Percentiles rank a stretch among this genome's conserved stretches.
phyloP scores from a whole-genome alignment of 2,329 filamentous ascomycete genomes.

The Graphiopsis chlorocephala region DNA sequence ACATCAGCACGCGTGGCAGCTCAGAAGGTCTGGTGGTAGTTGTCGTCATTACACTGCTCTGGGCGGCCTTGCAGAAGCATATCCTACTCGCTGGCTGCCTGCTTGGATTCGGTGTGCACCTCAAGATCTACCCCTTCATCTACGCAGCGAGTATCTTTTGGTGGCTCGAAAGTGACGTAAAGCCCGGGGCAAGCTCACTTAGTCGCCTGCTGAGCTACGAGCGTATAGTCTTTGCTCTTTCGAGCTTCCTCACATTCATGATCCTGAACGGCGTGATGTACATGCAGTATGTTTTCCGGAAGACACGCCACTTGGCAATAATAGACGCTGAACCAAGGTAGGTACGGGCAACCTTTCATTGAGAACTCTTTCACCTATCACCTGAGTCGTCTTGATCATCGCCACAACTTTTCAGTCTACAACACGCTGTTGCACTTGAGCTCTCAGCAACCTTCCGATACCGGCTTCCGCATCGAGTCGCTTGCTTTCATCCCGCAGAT shows the following conservation, averaged over 20 bases:
- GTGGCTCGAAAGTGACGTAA: conserved; percentile 65
- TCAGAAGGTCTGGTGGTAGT: conserved; percentile 87
- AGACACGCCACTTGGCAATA: neutral
- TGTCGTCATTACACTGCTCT: conserved; percentile 77
- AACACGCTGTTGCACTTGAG: conserved; percentile 86
- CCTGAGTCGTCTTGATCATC: conserved; percentile 86
- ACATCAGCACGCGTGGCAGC: conserved; percentile 91
- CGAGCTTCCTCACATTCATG: conserved; percentile 71
- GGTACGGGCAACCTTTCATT: conserved; percentile 77
- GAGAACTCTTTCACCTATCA: conserved; percentile 92
- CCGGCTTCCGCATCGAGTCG: conserved; percentile 62
- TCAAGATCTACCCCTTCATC: conserved; percentile 98
- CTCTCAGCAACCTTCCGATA: conserved; percentile 56
- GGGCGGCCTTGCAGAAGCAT: conserved; percentile 68
- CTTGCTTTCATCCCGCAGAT: conserved; percentile 88
- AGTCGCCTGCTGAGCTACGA: conserved; percentile 12
- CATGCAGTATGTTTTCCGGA: conserved; percentile 53
- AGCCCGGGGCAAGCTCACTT: neutral
- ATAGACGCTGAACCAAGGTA: conserved; percentile 32
- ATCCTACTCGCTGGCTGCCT: conserved; percentile 67
- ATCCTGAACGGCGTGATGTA: conserved; percentile 78
- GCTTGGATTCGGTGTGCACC: conserved; percentile 83
- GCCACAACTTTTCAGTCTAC: conserved; percentile 98
- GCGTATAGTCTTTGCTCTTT: conserved; percentile 58
- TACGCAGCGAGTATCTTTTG: conserved; percentile 80